Evolutionary conservation across 2,329 filamentous ascomycete species (phyloP), one percentile per base, ranked within the genome.

Genomic region (Diaporthe capsici): DNA sequence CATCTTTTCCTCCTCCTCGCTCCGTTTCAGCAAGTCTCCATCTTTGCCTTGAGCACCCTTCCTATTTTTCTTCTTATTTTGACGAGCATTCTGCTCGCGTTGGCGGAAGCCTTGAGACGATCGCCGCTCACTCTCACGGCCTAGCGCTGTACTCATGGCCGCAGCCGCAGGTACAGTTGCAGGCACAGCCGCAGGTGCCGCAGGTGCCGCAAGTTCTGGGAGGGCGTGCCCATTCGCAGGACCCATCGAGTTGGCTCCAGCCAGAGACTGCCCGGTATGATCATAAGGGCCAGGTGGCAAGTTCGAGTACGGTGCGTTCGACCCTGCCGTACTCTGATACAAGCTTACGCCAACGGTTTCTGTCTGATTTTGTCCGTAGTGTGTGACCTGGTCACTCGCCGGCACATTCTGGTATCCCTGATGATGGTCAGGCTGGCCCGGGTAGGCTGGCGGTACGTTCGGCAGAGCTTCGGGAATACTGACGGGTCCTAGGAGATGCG

Each of bases 401-500:
- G 73, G 34, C 55, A 53, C n/a, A 20, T 44, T 47, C 57, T 76
- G 75, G 53, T 74, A 73, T 15, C 17, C 34, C 44, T 73, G 70
- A 49, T 73, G 57, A 28, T 71, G 49, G 28, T 51, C 22, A 31
- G 51, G 77, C 75, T 53, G 73, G 61, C 73, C 37, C 51, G 73
- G 44, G 47, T 73, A 49, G 75, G 75, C 55, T 73, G 57, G 42
- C 67, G 51, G 53, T n/a, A 42, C 63, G 9, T 47, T 55, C 5
- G 71, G 63, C 51, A 53, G 39, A 39, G 39, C 39, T 34, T 76
- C 65, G 28, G 71, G 60, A 20, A 74, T 44, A 31, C 25, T 65
- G 12, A 49, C n/a, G 44, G 73, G 63, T 53, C 81, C 77, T 53
- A 86, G 82, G 12, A 81, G 78, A 75, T 80, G 80, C 1, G 85